phyloP scores from a whole-genome alignment of 1,284 basidiomycete species.

The Earliella scabrosa region DNA sequence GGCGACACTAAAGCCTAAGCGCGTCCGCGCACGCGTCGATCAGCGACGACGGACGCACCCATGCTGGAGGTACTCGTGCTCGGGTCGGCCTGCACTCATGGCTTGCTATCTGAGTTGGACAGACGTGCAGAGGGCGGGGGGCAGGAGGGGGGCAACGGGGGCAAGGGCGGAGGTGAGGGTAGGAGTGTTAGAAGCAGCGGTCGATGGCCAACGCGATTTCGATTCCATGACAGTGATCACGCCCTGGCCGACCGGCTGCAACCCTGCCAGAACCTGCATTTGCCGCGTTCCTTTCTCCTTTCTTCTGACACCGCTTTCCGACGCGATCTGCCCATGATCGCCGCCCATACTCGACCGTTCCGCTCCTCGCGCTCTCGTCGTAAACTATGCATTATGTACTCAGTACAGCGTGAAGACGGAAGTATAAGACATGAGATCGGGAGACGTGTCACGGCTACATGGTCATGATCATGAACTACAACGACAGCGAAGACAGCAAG shows the following conservation, averaged over 20 bases:
- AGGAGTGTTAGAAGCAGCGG: slow-evolving; percentile 4
- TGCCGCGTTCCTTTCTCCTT: neutral
- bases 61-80: slow-evolving; percentile 3
- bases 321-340: neutral
- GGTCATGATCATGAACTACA: slow-evolving; percentile 24
- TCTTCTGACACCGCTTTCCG: slow-evolving; percentile 4
- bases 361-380: neutral
- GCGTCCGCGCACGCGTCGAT: slow-evolving; percentile 4
- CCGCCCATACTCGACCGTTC: neutral
- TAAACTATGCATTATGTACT: slow-evolving; percentile 21
- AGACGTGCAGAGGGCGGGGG: slow-evolving; percentile 2
- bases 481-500: slow-evolving; percentile 27
- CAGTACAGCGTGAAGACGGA: slow-evolving; percentile 13
- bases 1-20: neutral
- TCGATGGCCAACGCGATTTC: slow-evolving; percentile 14
- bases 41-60: slow-evolving; percentile 4
- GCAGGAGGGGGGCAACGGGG: slow-evolving; percentile 1
- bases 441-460: slow-evolving; percentile 26
- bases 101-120: slow-evolving; percentile 1
- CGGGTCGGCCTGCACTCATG: slow-evolving; percentile 9
- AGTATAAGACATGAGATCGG: slow-evolving; percentile 11
- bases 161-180: slow-evolving; percentile 1
- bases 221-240: slow-evolving; percentile 11
- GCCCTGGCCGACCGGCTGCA: neutral
- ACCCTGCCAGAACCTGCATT: neutral